Conservation (phyloP, 768 basidiomycete genomes). For the Tremella fuciformis region DNA sequence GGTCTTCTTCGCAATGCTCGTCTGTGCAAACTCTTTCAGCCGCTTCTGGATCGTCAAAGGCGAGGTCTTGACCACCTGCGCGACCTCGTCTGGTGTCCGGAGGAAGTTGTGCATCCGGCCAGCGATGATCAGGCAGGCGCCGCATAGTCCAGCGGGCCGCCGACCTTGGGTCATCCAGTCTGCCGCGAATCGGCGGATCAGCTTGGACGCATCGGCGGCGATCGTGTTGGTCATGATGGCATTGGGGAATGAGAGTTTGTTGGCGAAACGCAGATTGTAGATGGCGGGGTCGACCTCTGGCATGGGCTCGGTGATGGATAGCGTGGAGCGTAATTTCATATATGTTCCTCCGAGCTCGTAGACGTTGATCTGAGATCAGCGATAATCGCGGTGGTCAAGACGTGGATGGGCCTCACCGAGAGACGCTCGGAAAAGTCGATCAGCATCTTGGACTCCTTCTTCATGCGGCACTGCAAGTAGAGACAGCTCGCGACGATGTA, state of each 20-base stretch:
- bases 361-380: slow-evolving; percentile 73
- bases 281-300: slow-evolving; percentile 93
- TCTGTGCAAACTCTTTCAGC: slow-evolving; percentile 89
- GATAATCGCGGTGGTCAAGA: background rate
- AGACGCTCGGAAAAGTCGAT: slow-evolving; percentile 98
- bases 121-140: slow-evolving; percentile 88
- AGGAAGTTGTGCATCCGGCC: slow-evolving; percentile 98
- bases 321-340: slow-evolving; percentile 73
- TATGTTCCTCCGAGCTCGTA: slow-evolving; percentile 96
- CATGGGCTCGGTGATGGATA: slow-evolving; percentile 58
- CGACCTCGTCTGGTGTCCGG: slow-evolving; percentile 87
- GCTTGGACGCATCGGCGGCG: slow-evolving; percentile 85
- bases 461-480: slow-evolving; percentile 87
- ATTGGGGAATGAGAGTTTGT: slow-evolving; percentile 91
- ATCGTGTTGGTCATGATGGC: slow-evolving; percentile 60
- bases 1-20: slow-evolving; percentile 77
- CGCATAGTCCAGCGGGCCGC: slow-evolving; percentile 94
- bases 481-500: slow-evolving; percentile 95
- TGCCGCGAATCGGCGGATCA: slow-evolving; percentile 87
- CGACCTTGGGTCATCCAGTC: slow-evolving; percentile 98
- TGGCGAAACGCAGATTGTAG: slow-evolving; percentile 92
- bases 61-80: slow-evolving; percentile 99
- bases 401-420: slow-evolving; percentile 59
- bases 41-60: slow-evolving; percentile 90
- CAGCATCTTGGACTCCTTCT: slow-evolving; percentile 93